These are phyloP conservation scores for Delonix regia DNA, from an alignment of 306 rosid species.

Conservation along the genomic window DNA sequence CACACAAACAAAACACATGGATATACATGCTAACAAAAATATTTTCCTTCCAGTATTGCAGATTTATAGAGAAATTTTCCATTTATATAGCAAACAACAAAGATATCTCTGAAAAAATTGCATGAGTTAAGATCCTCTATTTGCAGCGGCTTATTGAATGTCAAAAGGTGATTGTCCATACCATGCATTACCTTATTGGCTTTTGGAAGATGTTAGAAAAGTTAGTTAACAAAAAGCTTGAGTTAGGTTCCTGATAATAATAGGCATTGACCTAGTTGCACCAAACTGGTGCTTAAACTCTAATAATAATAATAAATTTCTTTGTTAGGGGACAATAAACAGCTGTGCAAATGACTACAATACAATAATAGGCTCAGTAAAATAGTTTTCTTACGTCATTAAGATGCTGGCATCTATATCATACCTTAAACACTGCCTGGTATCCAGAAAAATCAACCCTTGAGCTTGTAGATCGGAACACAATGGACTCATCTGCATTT, in stretches of 20 bases:
- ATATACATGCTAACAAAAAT: not conserved
- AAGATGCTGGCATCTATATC: constrained; percentile 18
- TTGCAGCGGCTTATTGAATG: constrained; percentile 1
- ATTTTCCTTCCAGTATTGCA: not conserved
- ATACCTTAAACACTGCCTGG: constrained; percentile 81
- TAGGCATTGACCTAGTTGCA: constrained; percentile 8
- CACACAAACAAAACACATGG: constrained; percentile 29
- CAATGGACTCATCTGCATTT: constrained; percentile 60
- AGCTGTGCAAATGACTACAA: not conserved
- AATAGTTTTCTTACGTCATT: constrained; percentile 28
- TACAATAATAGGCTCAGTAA: constrained; percentile 11
- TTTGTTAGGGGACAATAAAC: constrained; percentile 15
- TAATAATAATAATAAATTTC: constrained; percentile 4
- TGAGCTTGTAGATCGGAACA: constrained; percentile 76
- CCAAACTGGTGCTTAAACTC: constrained; percentile 19
- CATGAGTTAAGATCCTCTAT: constrained; percentile 10
- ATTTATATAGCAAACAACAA: constrained; percentile 22
- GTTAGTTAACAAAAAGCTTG: not conserved
- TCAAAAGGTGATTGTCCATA: constrained; percentile 15
- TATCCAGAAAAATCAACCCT: constrained; percentile 74
- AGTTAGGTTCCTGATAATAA: constrained; percentile 8
- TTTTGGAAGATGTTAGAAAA: not conserved
- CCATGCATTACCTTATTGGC: not conserved
- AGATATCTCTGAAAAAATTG: not conserved
- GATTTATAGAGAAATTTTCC: not conserved